phyloP scores from a whole-genome alignment of 208 protist species.

The Acanthamoeba triangularis region DNA sequence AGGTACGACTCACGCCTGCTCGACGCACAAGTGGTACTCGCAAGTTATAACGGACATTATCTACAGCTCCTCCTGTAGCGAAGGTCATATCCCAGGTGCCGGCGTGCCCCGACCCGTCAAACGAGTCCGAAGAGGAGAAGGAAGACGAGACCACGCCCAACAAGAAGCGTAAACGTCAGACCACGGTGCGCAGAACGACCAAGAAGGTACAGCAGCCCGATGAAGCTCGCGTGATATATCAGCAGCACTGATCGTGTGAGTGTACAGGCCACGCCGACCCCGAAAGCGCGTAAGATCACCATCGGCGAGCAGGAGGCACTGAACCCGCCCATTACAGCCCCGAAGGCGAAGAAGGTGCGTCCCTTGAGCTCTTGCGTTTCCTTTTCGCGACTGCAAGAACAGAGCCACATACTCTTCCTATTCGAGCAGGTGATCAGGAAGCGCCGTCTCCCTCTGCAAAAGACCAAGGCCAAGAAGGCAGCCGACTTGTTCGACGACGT shows the following conservation, averaged over 20 bases:
- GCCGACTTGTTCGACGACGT: slow-evolving; percentile 37
- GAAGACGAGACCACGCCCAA: not conserved
- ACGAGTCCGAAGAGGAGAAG: not conserved
- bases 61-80: not conserved
- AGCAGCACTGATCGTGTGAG: not conserved
- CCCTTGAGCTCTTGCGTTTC: not conserved
- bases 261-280: not conserved
- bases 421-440: not conserved
- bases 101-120: slow-evolving; percentile 11
- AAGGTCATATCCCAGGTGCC: not conserved
- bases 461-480: slow-evolving; percentile 11
- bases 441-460: slow-evolving; percentile 33
- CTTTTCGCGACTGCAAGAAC: not conserved
- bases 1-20: not conserved
- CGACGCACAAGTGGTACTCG: not conserved
- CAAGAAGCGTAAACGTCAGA: not conserved
- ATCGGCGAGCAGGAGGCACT: not conserved
- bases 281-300: not conserved
- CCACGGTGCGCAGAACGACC: not conserved
- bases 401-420: not conserved
- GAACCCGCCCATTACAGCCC: not conserved
- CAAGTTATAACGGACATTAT: not conserved
- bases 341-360: not conserved
- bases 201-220: not conserved
- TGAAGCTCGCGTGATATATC: no score